Percentiles rank a stretch among this genome's conserved stretches.
Evolutionary conservation across 208 protist species (phyloP).

Genomic region (Trypanosoma congolense): DNA sequence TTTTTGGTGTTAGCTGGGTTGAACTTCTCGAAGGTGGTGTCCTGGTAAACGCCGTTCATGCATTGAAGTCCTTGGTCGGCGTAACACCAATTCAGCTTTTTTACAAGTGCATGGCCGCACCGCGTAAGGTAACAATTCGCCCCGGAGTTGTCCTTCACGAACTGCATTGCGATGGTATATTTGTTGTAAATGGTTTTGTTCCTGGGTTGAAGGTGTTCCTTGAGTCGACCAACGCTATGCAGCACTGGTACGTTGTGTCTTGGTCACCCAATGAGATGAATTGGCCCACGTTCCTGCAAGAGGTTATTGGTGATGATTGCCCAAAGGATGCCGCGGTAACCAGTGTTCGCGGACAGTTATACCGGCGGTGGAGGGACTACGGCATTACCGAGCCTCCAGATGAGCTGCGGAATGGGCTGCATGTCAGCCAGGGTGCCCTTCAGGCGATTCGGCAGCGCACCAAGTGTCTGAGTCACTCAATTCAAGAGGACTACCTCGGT

Average conservation of each 20-base stretch:
- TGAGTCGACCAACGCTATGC: slow-evolving; percentile 24
- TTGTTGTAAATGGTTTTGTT: slow-evolving; percentile 48
- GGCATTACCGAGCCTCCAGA: slow-evolving; percentile 42
- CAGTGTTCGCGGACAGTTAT: slow-evolving; percentile 48
- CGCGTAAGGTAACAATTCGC: slow-evolving; percentile 21
- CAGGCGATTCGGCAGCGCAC: slow-evolving; percentile 59
- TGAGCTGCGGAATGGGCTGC: slow-evolving; percentile 53
- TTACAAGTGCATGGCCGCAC: slow-evolving; percentile 17
- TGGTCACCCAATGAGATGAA: slow-evolving; percentile 32
- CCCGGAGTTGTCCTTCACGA: slow-evolving; percentile 28
- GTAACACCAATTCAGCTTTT: slow-evolving; percentile 34
- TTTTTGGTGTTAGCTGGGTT: slow-evolving; percentile 28
- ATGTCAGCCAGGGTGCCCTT: slow-evolving; percentile 46
- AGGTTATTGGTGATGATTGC: slow-evolving; percentile 42
- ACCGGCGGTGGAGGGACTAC: slow-evolving; percentile 39
- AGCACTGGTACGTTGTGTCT: slow-evolving; percentile 53
- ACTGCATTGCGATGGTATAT: slow-evolving; percentile 25
- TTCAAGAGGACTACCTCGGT: slow-evolving; percentile 36
- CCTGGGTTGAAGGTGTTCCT: slow-evolving; percentile 35
- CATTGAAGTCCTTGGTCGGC: slow-evolving; percentile 25
- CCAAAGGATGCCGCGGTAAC: slow-evolving; percentile 25
- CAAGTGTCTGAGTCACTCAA: slow-evolving; percentile 26
- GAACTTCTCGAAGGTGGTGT: slow-evolving; percentile 18
- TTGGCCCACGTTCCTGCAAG: slow-evolving; percentile 31
- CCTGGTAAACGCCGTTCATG: slow-evolving; percentile 40